phyloP scores from a whole-genome alignment of 73 alveolate species.

The Breviolum minutum region DNA sequence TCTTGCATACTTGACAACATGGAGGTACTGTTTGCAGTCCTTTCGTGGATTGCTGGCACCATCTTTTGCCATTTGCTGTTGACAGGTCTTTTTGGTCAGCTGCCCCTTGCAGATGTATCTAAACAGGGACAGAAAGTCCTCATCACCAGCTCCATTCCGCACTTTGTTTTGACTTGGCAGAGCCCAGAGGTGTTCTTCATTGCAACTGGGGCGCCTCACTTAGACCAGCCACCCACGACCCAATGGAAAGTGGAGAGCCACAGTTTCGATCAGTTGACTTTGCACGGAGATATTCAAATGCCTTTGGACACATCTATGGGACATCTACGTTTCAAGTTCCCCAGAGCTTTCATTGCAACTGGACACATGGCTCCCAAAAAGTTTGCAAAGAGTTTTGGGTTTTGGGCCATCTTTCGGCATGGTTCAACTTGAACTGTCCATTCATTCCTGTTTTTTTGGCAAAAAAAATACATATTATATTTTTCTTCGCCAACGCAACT shows the following conservation, averaged over 20 bases:
- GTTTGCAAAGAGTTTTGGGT: too few relatives aligned
- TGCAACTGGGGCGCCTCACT: not conserved
- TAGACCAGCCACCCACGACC: not conserved
- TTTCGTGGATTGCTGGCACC: not conserved
- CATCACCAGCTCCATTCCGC: not conserved
- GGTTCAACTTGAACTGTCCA: too few relatives aligned
- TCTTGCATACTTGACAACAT: not conserved
- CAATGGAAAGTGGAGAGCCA: not conserved
- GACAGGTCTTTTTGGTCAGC: not conserved
- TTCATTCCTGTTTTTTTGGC: too few relatives aligned
- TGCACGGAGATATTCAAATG: not conserved
- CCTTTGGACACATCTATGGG: constrained; percentile 37
- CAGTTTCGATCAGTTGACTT: not conserved
- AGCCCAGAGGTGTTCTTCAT: not conserved
- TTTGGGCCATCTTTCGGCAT: too few relatives aligned
- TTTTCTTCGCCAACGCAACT: too few relatives aligned
- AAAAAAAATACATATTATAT: too few relatives aligned
- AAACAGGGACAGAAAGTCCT: not conserved
- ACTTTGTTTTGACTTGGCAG: not conserved
- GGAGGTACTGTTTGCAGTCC: not conserved
- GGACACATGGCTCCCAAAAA: not conserved
- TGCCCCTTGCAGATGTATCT: constrained; percentile 3
- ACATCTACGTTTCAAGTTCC: not conserved
- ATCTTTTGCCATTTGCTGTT: not conserved
- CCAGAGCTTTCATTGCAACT: not conserved